Conservation (phyloP, 768 basidiomycete genomes). For the button mushroom (Agaricus bisporus) region DNA sequence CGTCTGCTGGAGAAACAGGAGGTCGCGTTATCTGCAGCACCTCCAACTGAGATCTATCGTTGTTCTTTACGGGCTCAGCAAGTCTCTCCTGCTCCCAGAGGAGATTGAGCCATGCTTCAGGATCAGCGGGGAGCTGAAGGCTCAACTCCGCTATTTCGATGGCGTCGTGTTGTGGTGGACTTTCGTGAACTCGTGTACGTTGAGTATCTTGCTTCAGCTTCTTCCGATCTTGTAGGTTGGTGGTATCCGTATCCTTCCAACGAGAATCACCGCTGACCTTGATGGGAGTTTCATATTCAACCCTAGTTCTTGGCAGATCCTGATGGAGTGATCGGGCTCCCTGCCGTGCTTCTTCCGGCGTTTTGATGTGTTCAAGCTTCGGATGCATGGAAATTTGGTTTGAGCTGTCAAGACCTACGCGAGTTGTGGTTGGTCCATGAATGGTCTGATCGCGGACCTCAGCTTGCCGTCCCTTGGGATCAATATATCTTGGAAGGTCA, state of each 20-base stretch:
- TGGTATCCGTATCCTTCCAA: neutral
- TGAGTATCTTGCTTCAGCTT: neutral
- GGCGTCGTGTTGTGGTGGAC: neutral
- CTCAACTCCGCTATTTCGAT: neutral
- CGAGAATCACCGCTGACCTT: neutral
- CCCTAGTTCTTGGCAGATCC: neutral
- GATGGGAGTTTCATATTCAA: neutral
- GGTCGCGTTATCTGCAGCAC: neutral
- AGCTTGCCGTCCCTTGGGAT: neutral
- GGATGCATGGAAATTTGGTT: neutral
- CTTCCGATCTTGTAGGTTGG: neutral
- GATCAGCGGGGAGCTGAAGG: neutral
- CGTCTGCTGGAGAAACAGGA: neutral
- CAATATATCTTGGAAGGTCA: neutral
- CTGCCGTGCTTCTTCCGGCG: neutral
- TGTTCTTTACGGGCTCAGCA: neutral
- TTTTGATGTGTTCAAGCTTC: neutral
- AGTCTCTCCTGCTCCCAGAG: neutral
- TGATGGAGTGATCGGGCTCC: neutral
- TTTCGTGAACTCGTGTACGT: neutral
- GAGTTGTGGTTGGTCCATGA: neutral
- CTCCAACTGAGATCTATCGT: neutral
- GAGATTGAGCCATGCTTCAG: neutral
- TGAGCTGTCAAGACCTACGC: neutral
- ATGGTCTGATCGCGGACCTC: neutral